A percentile compares a stretch with the other conserved stretches of the same genome.
Conservation (phyloP, 2,329 filamentous ascomycete species). For the Shiraia bambusicola region DNA sequence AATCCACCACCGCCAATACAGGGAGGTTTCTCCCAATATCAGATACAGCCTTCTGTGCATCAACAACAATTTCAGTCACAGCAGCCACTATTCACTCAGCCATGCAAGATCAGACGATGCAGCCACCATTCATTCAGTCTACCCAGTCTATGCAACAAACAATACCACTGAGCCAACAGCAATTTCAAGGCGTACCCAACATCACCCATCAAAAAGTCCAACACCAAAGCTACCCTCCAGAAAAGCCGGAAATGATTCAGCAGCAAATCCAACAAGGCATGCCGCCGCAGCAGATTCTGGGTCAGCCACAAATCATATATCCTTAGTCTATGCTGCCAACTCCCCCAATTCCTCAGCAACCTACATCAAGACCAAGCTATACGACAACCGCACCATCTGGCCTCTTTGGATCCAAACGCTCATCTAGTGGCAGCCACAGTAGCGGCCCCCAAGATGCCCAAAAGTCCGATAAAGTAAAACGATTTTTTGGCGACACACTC, state of each 20-base stretch:
- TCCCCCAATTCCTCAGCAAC: constrained; percentile 14
- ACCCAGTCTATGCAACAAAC: constrained; percentile 13
- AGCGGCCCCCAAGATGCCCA: constrained; percentile 29
- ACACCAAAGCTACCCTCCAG: constrained; percentile 34
- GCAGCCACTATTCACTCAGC: constrained; percentile 11
- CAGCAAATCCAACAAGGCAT: constrained; percentile 31
- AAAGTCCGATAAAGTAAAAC: constrained; percentile 31
- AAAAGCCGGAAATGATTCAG: constrained; percentile 34
- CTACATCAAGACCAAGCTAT: constrained; percentile 19
- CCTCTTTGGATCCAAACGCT: constrained; percentile 27
- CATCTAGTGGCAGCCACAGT: constrained; percentile 13
- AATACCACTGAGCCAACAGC: constrained; percentile 2
- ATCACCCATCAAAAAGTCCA: constrained; percentile 33
- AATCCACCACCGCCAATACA: constrained; percentile 10
- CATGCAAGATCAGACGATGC: constrained; percentile 11
- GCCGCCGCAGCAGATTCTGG: constrained; percentile 12
- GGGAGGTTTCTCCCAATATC: constrained; percentile 17
- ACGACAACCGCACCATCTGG: constrained; percentile 28
- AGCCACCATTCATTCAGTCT: constrained; percentile 14
- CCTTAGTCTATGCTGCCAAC: constrained; percentile 10
- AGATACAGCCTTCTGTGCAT: constrained; percentile 9
- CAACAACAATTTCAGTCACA: constrained; percentile 11
- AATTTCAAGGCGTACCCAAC: constrained; percentile 22
- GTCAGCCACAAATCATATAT: constrained; percentile 3
- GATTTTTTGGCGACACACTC: constrained; percentile 43